Evolutionary conservation across 805 yeast genomes (phyloP).

Genomic region (Grigorovia transvaalensis): DNA sequence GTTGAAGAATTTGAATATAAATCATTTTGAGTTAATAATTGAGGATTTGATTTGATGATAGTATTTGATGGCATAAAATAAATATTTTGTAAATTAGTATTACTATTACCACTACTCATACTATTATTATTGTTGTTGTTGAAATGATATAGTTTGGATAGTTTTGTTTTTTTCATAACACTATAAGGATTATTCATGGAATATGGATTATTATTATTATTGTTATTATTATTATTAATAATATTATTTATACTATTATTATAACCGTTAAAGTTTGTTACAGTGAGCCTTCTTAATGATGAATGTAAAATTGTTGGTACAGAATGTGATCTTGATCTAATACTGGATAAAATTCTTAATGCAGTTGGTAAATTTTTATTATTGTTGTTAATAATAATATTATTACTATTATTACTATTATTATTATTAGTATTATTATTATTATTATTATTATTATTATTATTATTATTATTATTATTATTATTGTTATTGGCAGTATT

Average conservation of each 20-base stretch:
- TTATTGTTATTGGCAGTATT: neutral
- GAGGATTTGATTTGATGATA: slow-evolving; percentile 2
- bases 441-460: too few relatives aligned
- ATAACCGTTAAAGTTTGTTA: slow-evolving; percentile 3
- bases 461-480: neutral
- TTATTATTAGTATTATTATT: neutral
- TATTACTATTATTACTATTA: too few relatives aligned
- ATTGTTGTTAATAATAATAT: neutral
- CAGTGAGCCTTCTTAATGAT: slow-evolving; percentile 19
- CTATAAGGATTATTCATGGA: slow-evolving; percentile 5
- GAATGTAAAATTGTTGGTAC: slow-evolving; percentile 28
- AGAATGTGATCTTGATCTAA: slow-evolving; percentile 25
- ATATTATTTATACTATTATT: slow-evolving; percentile 5
- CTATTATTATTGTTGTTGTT: neutral
- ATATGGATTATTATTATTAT: slow-evolving; percentile 1
- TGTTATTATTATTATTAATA: slow-evolving; percentile 6
- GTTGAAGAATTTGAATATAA: neutral
- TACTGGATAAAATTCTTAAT: slow-evolving; percentile 7
- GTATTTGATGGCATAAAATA: slow-evolving; percentile 2
- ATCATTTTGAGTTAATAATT: neutral
- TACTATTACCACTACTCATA: neutral
- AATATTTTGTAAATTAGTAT: neutral
- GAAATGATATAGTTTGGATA: neutral
- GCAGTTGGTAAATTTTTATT: slow-evolving; percentile 1
- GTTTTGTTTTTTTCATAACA: slow-evolving; percentile 6